phyloP scores from a whole-genome alignment of 306 rosid genomes.

The Lathyrus aphaca region DNA sequence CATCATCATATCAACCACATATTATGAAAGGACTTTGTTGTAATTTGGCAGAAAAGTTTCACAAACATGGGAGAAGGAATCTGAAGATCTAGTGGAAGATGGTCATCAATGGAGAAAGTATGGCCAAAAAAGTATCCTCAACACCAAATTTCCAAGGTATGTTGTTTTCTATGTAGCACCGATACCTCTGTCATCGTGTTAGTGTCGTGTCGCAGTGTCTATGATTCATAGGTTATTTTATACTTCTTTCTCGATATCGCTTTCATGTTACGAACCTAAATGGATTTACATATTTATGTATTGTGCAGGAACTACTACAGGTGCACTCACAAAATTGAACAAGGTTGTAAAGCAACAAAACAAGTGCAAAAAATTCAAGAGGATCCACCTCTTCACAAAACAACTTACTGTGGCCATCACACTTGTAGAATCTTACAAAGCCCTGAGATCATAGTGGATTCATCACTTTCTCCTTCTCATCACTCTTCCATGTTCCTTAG shows the following conservation, averaged over 20 bases:
- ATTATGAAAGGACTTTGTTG: slow-evolving; percentile 7
- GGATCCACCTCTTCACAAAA: slow-evolving; percentile 50
- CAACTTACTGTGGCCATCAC: slow-evolving; percentile 64
- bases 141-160: slow-evolving; percentile 53
- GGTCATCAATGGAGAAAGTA: slow-evolving; percentile 83
- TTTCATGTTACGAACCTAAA: slow-evolving; percentile 15
- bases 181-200: no score
- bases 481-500: slow-evolving; percentile 44
- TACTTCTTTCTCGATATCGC: no score
- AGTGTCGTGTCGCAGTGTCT: no score
- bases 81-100: slow-evolving; percentile 48
- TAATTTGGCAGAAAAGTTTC: slow-evolving; percentile 47
- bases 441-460: slow-evolving; percentile 56
- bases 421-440: slow-evolving; percentile 47
- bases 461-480: slow-evolving; percentile 21
- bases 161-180: no score
- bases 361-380: slow-evolving; percentile 71
- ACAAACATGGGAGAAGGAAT: slow-evolving; percentile 47
- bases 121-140: slow-evolving; percentile 64
- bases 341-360: slow-evolving; percentile 69
- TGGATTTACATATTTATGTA: neutral
- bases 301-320: slow-evolving; percentile 66
- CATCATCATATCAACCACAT: neutral
- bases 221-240: no score
- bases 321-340: slow-evolving; percentile 77